phyloP scores from a whole-genome alignment of 1,284 basidiomycete species.

The Serendipita sp. region DNA sequence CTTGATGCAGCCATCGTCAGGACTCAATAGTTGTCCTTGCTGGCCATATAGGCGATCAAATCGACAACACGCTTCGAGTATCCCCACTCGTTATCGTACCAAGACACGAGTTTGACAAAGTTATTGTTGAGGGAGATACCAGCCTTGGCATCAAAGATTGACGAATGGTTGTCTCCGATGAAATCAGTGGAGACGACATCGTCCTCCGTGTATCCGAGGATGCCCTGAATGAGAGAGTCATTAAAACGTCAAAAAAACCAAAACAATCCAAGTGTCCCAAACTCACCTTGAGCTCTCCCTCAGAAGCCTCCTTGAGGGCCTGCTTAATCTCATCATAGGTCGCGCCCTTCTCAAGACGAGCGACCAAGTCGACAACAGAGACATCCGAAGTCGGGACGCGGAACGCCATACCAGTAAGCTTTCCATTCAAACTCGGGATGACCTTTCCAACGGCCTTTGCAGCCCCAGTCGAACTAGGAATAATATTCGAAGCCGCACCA shows the following conservation, averaged over 20 bases:
- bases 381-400: constrained; percentile 95
- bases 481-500: constrained; percentile 96
- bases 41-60: constrained; percentile 71
- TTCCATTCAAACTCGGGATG: constrained; percentile 93
- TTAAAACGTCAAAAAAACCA: not conserved
- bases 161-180: constrained; percentile 63
- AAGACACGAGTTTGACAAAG: constrained; percentile 92
- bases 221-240: constrained; percentile 34
- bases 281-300: constrained; percentile 40
- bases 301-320: constrained; percentile 71
- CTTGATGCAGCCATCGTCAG: no score
- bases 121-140: constrained; percentile 87
- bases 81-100: constrained; percentile 97
- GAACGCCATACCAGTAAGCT: constrained; percentile 94
- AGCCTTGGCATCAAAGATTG: constrained; percentile 84
- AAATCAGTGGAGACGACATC: constrained; percentile 92
- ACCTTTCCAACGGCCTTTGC: constrained; percentile 99
- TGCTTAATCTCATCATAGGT: constrained; percentile 88
- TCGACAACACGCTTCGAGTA: constrained; percentile 94
- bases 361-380: constrained; percentile 96
- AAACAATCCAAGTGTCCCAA: not conserved
- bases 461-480: constrained; percentile 97
- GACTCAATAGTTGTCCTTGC: constrained; percentile 35
- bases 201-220: constrained; percentile 93
- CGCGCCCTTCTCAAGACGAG: constrained; percentile 77